Evolutionary conservation across 805 yeast genomes (phyloP).

Genomic region (Metschnikowia continentalis): DNA sequence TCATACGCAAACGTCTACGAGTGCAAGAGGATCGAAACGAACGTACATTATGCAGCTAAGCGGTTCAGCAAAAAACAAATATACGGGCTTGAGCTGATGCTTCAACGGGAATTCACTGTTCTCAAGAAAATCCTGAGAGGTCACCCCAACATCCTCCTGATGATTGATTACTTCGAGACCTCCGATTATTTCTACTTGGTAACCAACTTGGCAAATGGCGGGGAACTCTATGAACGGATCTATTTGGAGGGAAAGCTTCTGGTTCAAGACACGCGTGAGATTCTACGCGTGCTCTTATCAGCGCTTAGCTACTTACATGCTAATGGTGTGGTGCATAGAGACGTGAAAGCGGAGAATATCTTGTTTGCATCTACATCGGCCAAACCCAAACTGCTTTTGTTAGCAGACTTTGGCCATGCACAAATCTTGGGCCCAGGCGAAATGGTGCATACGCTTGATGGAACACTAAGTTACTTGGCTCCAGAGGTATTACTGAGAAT

Average conservation of each 20-base stretch:
- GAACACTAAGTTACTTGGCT: constrained; percentile 73
- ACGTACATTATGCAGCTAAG: constrained; percentile 50
- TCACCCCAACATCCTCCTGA: constrained; percentile 53
- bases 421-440: constrained; percentile 33
- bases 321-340: constrained; percentile 64
- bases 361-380: constrained; percentile 41
- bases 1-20: constrained; percentile 49
- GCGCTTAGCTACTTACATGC: constrained; percentile 57
- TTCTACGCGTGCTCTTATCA: constrained; percentile 47
- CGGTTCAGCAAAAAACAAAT: constrained; percentile 46
- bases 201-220: constrained; percentile 65
- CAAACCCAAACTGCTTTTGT: constrained; percentile 35
- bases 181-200: constrained; percentile 50
- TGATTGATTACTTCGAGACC: constrained; percentile 71
- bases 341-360: constrained; percentile 68
- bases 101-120: constrained; percentile 60
- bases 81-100: constrained; percentile 47
- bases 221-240: constrained; percentile 64
- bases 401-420: constrained; percentile 67
- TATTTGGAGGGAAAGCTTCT: constrained; percentile 37
- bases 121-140: constrained; percentile 48
- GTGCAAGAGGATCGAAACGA: constrained; percentile 41
- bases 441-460: constrained; percentile 24
- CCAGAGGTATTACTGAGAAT: constrained; percentile 57
- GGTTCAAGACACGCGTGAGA: constrained; percentile 46